These are phyloP conservation scores for Rubia tinctorum DNA, from an alignment of 305 asterid genomes.

Conservation along the genomic window DNA sequence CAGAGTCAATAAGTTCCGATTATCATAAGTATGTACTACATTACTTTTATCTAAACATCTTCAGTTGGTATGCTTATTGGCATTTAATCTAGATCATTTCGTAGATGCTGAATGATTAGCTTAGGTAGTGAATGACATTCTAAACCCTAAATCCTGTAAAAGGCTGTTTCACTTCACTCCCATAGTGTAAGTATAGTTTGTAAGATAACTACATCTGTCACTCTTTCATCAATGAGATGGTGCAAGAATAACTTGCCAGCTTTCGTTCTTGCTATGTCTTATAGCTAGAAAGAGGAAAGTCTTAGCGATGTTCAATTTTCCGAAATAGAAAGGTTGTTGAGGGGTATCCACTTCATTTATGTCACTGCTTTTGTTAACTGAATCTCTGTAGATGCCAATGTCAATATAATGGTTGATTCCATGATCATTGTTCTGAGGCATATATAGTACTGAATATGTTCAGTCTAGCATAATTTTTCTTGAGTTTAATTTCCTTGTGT, in stretches of 20 bases:
- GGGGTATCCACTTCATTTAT: not conserved
- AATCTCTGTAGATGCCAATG: not conserved
- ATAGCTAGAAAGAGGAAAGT: not conserved
- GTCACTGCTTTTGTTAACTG: not conserved
- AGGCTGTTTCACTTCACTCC: not conserved
- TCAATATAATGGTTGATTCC: no score
- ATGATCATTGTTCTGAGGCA: no score
- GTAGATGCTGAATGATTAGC: not conserved
- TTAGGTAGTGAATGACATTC: not conserved
- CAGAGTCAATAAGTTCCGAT: conserved; percentile 17
- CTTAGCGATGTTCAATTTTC: not conserved
- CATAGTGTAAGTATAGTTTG: not conserved
- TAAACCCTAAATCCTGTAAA: no score
- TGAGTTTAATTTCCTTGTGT: not conserved
- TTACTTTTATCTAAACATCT: not conserved
- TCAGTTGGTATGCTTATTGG: not conserved
- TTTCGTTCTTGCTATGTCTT: not conserved
- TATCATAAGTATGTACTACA: not conserved
- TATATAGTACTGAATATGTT: no score
- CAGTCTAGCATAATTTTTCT: no score
- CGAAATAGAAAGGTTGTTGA: no score
- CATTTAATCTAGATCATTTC: not conserved
- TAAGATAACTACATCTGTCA: not conserved
- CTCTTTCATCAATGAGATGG: not conserved
- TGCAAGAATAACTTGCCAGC: not conserved